Base-by-base conservation (phyloP, 2,329 filamentous ascomycete species). In the Rhinocladiella mackenziei region DNA sequence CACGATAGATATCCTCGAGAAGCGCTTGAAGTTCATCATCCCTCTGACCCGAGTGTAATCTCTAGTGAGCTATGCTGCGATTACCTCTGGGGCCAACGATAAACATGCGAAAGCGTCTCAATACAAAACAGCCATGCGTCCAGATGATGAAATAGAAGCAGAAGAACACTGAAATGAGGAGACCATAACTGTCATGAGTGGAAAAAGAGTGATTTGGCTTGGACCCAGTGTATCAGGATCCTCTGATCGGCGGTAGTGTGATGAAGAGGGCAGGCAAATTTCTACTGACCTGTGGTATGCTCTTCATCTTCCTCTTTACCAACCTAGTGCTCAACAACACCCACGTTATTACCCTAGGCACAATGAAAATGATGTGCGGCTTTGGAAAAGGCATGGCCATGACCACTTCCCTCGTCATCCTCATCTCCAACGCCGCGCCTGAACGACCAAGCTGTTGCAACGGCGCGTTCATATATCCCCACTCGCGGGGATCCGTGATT, bases 401-500 rank as follows among this genome's bases (percentile, higher is more conserved):
- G 26, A 89, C 84, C 0, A 83, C 81, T 0, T 81, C 82, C 0
- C 73, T 89, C 23, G 80, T 89, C 34, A 83, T 75, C 1, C 14
- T 42, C 72, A 78, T 89, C 51, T 80, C 84, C 22, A 87, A 88
- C 58, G 77, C 82, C 0, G 67, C 76, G 1, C 69, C 72, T 2
- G 72, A 78, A 31, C n/a, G 85, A 89, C 54, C 80, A 84, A 50
- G 84, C 86, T 2, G 77, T 89, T 1, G 83, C 81, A 3, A 84
- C 86, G 11, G 86, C 86, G 5, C 88, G 84, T 62, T 85, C 81
- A 14, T 91, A 91, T 64, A 77, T 91, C 17, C 91, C 71, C 80
- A 86, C 28, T 83, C 82, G 1, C 71, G 89, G 0, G 86, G 79
- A 8, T 76, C 73, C 11, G 77, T 80, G 7, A 73, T 80, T 28